Percentiles rank a stretch among this genome's conserved stretches.
phyloP scores from a whole-genome alignment of 1,139 yeast species.

The Diutina sp. region DNA sequence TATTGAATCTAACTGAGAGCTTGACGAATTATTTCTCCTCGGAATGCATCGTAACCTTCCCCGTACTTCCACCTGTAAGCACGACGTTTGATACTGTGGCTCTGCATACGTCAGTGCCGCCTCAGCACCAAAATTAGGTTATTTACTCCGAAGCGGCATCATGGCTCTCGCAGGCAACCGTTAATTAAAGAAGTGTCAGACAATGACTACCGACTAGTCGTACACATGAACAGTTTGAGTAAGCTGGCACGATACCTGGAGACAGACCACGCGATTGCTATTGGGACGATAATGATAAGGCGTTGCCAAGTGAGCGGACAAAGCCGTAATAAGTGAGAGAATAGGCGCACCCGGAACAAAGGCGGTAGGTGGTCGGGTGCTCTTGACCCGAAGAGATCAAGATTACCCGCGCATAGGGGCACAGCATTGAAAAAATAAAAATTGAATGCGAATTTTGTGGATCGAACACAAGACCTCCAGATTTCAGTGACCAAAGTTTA shows the following conservation, averaged over 20 bases:
- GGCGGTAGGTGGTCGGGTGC: not conserved
- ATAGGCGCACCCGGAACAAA: not conserved
- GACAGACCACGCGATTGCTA: not conserved
- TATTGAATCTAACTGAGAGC: not conserved
- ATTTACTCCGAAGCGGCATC: not conserved
- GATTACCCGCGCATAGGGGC: not conserved
- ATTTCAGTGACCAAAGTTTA: constrained; percentile 1
- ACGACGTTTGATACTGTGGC: not conserved
- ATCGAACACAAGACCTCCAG: constrained; percentile 2
- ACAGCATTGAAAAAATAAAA: not conserved
- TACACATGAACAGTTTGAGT: not conserved
- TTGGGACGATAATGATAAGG: not conserved
- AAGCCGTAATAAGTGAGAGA: not conserved
- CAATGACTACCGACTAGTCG: not conserved
- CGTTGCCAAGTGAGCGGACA: not conserved
- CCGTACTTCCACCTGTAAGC: not conserved
- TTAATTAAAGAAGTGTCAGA: not conserved
- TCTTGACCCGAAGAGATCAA: not conserved
- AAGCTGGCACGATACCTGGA: not conserved
- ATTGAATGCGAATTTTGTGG: not conserved
- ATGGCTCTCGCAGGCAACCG: not conserved
- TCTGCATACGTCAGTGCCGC: not conserved
- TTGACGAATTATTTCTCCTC: not conserved
- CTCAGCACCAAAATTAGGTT: not conserved
- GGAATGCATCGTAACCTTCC: not conserved